Conservation (phyloP, 2,329 filamentous ascomycete genomes). For the Fusarium chaquense region DNA sequence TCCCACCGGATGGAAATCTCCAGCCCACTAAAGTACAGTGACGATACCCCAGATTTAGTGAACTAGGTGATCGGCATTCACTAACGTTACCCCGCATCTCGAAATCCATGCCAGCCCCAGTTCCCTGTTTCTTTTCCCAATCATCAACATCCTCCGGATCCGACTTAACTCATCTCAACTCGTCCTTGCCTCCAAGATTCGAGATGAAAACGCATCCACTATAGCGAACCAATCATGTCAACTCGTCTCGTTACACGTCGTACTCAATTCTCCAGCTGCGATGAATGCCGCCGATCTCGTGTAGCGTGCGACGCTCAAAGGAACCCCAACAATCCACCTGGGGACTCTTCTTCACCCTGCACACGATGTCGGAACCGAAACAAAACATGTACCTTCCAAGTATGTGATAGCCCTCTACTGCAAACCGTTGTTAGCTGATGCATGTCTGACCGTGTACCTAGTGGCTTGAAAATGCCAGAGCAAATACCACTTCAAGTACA, state of each 20-base stretch:
- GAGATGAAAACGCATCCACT: neutral
- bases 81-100: conserved; percentile 38
- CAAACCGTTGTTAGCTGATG: neutral
- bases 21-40: neutral
- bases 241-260: conserved; percentile 42
- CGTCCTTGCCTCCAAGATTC: no score
- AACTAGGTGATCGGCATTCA: conserved; percentile 24
- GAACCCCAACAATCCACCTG: conserved; percentile 59
- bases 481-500: neutral
- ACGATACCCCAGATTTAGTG: conserved; percentile 31
- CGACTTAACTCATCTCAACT: conserved; percentile 6
- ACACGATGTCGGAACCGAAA: conserved; percentile 64
- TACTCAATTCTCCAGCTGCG: conserved; percentile 54
- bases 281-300: conserved; percentile 50
- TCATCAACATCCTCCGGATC: conserved; percentile 27
- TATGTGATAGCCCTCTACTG: neutral
- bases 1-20: no score
- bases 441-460: neutral
- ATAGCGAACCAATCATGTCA: conserved; percentile 29
- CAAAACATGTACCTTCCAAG: conserved; percentile 50
- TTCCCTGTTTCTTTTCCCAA: conserved; percentile 11
- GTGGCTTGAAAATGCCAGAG: conserved; percentile 48
- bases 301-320: conserved; percentile 49
- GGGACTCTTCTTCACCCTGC: conserved; percentile 74
- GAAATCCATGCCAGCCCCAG: neutral